Conservation (phyloP, 306 rosid species). For the Hippophae tibetana region DNA sequence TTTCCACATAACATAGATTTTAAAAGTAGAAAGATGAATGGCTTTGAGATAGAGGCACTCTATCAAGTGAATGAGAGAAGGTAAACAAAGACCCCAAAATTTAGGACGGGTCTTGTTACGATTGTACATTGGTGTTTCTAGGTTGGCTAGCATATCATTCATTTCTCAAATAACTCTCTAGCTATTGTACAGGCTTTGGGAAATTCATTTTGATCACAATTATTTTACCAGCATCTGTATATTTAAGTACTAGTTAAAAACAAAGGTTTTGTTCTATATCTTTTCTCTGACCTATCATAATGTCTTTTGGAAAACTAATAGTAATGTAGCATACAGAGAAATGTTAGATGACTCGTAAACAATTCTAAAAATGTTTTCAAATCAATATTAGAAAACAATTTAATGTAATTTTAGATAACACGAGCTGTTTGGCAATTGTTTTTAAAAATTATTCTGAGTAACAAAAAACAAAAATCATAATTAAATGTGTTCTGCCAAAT, state of each 20-base stretch:
- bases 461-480: no score
- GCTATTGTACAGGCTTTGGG: conserved; percentile 17
- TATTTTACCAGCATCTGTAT: neutral
- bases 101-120: conserved; percentile 32
- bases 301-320: no score
- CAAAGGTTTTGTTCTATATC: neutral
- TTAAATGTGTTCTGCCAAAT: no score
- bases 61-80: conserved; percentile 1
- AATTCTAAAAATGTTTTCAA: no score
- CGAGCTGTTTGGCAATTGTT: no score
- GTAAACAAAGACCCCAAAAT: conserved; percentile 20
- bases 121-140: conserved; percentile 16
- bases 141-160: conserved; percentile 14
- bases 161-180: conserved; percentile 27
- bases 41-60: conserved; percentile 6
- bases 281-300: no score
- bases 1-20: neutral
- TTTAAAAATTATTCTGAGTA: no score
- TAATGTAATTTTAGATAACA: no score
- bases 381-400: no score
- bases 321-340: no score
- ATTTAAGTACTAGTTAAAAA: neutral
- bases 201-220: neutral
- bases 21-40: neutral
- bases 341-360: no score